Base-by-base conservation (phyloP, 2,329 filamentous ascomycete genomes). In the Neopestalotiopsis rosae region DNA sequence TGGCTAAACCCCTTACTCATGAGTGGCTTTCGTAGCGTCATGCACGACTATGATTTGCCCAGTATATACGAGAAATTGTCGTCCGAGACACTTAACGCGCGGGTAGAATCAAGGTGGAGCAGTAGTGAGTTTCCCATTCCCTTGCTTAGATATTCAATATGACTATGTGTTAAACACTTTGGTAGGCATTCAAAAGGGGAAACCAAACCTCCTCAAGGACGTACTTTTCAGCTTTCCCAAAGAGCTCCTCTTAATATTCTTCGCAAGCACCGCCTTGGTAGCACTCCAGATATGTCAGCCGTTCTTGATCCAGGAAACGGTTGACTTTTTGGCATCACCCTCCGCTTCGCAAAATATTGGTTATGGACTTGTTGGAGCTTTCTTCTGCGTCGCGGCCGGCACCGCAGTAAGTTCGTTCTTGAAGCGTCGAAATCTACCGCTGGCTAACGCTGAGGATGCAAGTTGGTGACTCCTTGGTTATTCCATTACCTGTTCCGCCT, bases 361-460 rank as follows among this genome's bases (percentile, higher is more conserved):
- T n/a, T 67, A 67, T 9, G 66, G 66, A 20, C 66, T 67, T 52
- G 38, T 67, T 30, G 66, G 66, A 12, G 66, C 59, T 14, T 67
- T 67, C 42, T 67, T 67, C 24, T 67, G 57, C 34, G 38, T 63
- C 17, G 62, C 66, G 6, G 17, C 61, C 5, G 20, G 14, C 3
- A 67, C 52, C 17, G 66, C 66, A 24, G 66, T 67, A 67, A 62
- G 66, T 67, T 7, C 40, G 5, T 52, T 20, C 28, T 6, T 61
- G 20, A n/a, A n/a, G 24, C 20, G 34, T 45, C 4, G 38, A 20
- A 32, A 62, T 5, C 63, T 45, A n/a, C 45, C 32, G 28, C 13
- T 58, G 24, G 13, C 66, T 67, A 32, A 67, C 40, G 24, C 24
- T 28, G 24, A 32, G 17, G 58, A 20, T 20, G 28, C 34, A 52